Evolutionary conservation across 2,329 filamentous ascomycete genomes (phyloP).

Genomic region (Scedosporium aurantiacum): DNA sequence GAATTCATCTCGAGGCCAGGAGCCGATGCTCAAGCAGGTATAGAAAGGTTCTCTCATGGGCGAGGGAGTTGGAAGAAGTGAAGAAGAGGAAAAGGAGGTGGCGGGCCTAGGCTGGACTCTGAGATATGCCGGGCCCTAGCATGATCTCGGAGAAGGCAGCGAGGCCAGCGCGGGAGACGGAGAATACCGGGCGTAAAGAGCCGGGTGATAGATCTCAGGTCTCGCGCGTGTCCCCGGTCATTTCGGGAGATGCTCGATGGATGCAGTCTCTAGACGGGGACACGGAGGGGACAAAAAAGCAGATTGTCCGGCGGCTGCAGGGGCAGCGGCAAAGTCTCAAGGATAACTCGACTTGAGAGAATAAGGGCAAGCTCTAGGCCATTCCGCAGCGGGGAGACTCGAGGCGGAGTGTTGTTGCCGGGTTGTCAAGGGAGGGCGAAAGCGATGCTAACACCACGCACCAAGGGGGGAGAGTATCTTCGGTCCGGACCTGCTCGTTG

Average conservation of each 20-base stretch:
- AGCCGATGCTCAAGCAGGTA: background rate
- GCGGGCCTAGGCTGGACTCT: background rate
- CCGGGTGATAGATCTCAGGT: background rate
- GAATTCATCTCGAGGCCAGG: background rate
- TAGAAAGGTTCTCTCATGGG: background rate
- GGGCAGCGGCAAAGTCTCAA: background rate
- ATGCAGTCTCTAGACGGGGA: background rate
- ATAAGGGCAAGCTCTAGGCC: conserved; percentile 10
- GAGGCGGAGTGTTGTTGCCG: no score
- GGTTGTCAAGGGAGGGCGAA: no score
- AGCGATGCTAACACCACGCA: no score
- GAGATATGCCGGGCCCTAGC: background rate
- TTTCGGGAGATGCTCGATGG: background rate
- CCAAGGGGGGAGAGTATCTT: no score
- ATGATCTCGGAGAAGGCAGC: background rate
- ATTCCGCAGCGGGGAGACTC: no score
- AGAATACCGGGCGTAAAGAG: background rate
- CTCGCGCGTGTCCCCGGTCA: background rate
- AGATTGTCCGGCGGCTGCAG: background rate
- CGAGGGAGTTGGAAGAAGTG: background rate
- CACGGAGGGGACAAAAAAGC: background rate
- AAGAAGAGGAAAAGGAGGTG: background rate
- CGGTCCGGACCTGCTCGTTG: no score
- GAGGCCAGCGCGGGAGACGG: background rate
- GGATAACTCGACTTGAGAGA: conserved; percentile 3